A percentile compares a stretch with the other conserved stretches of the same genome.
These are phyloP conservation scores for Penicillium polonicum DNA, from an alignment of 2,329 filamentous ascomycete genomes.

Conservation along the genomic window DNA sequence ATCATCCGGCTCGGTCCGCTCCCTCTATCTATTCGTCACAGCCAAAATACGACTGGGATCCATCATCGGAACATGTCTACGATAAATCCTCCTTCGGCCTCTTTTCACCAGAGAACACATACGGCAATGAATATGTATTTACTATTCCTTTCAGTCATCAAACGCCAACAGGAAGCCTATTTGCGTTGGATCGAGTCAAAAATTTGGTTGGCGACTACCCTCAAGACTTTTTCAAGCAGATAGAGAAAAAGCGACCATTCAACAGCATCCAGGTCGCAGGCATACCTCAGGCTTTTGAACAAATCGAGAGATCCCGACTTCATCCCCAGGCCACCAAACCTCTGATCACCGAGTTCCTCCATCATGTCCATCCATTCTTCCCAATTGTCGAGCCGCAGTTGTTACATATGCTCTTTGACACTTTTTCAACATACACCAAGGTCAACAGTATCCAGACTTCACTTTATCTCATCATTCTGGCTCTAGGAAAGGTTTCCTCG, in stretches of 20 bases:
- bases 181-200: conserved; percentile 15
- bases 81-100: neutral
- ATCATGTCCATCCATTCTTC: conserved; percentile 15
- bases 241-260: conserved; percentile 15
- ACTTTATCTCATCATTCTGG: conserved; percentile 16
- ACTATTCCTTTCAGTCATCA: conserved; percentile 15
- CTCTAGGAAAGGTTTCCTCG: conserved; percentile 15
- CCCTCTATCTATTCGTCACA: neutral
- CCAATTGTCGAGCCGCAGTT: conserved; percentile 13
- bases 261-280: neutral
- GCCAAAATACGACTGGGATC: conserved; percentile 6
- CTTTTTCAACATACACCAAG: conserved; percentile 10
- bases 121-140: conserved; percentile 7
- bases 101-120: conserved; percentile 1
- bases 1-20: neutral
- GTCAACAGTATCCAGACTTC: conserved; percentile 8
- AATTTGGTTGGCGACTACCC: conserved; percentile 18
- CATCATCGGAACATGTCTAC: neutral
- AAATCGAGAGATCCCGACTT: neutral
- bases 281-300: conserved; percentile 1
- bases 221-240: conserved; percentile 18
- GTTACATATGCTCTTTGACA: conserved; percentile 10
- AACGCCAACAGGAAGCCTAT: conserved; percentile 16
- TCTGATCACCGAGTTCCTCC: conserved; percentile 14
- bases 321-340: conserved; percentile 7